Percentiles rank a stretch among this genome's conserved stretches.
Evolutionary conservation across 176 grass and related monocot species (phyloP).

Genomic region (Carex parvula): DNA sequence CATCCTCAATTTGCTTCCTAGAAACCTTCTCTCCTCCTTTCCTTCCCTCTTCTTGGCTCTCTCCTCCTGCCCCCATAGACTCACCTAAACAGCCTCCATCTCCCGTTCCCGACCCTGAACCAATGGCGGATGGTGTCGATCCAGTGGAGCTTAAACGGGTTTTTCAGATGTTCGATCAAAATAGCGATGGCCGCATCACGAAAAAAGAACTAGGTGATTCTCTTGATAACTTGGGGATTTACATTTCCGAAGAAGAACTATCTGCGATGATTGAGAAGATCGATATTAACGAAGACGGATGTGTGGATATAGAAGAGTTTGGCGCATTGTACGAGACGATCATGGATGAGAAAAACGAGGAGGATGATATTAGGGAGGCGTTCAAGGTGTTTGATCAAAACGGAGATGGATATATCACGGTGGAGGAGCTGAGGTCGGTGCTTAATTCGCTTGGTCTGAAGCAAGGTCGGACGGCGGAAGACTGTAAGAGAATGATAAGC

Average conservation of each 20-base stretch:
- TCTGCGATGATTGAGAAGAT: constrained; percentile 59
- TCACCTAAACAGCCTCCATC: background rate
- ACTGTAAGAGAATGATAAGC: constrained; percentile 68
- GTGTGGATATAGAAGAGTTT: constrained; percentile 75
- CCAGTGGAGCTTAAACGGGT: constrained; percentile 47
- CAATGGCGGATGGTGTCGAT: constrained; percentile 14
- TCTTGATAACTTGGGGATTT: constrained; percentile 57
- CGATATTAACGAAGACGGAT: constrained; percentile 68
- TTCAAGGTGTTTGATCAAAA: constrained; percentile 83
- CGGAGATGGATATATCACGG: constrained; percentile 77
- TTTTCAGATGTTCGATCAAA: constrained; percentile 69
- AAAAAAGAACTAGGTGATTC: constrained; percentile 68
- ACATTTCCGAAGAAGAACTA: constrained; percentile 46
- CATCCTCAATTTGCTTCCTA: constrained; percentile 16
- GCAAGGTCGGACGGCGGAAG: constrained; percentile 48
- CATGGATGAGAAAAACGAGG: constrained; percentile 24
- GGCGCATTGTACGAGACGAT: constrained; percentile 53
- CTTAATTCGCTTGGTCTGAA: constrained; percentile 66
- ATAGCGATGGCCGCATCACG: constrained; percentile 69
- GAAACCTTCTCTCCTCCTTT: background rate
- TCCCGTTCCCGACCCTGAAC: background rate
- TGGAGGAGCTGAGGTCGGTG: constrained; percentile 61
- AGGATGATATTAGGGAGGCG: constrained; percentile 61
- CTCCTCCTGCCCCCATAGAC: background rate
- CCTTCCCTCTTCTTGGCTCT: constrained; percentile 22